These are phyloP conservation scores for Corymbia calophylla DNA, from an alignment of 441 rosid genomes.

Conservation along the genomic window DNA sequence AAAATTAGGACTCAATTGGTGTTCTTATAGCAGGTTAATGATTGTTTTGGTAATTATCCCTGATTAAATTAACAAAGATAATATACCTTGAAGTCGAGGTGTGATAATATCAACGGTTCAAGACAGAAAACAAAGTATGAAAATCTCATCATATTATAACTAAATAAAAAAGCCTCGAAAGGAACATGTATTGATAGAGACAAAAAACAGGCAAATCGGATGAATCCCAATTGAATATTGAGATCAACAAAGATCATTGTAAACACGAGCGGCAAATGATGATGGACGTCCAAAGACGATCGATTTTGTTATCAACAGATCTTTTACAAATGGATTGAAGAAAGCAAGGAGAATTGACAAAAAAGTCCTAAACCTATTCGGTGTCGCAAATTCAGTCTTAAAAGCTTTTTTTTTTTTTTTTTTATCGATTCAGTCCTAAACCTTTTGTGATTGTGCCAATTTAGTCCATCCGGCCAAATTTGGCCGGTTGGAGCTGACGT, in stretches of 20 bases:
- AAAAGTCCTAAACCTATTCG: too few species aligned
- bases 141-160: background rate
- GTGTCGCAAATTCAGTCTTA: too few species aligned
- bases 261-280: background rate
- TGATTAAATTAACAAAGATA: background rate
- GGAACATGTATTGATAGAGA: background rate
- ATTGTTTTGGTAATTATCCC: background rate
- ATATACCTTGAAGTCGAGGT: background rate
- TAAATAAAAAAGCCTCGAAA: too few species aligned
- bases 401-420: too few species aligned
- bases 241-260: background rate
- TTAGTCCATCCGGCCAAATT: too few species aligned
- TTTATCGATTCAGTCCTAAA: too few species aligned
- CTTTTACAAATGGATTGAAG: background rate
- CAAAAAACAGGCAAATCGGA: background rate
- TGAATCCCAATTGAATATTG: background rate
- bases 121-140: background rate
- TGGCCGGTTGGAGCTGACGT: too few species aligned
- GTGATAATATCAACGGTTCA: background rate
- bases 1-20: fast-evolving
- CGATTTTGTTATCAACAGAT: background rate
- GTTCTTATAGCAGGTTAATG: fast-evolving
- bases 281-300: background rate
- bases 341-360: too few species aligned
- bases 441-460: too few species aligned